phyloP scores from a whole-genome alignment of 345 rosid genomes.

The Schrenkiella parvula region DNA sequence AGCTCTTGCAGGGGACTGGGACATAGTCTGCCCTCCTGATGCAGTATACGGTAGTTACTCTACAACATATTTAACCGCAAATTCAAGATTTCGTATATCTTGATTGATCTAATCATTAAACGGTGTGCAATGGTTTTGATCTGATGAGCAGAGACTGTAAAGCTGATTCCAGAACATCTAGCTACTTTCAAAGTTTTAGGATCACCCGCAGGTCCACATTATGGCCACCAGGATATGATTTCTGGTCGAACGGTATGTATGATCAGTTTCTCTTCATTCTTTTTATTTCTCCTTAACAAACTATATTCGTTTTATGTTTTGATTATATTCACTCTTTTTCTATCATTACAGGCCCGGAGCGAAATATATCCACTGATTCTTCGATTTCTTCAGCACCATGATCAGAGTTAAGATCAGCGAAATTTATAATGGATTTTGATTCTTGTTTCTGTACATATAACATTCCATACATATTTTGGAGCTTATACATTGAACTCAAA shows the following conservation, averaged over 20 bases:
- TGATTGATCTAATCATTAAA: neutral
- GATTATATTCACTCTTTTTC: neutral
- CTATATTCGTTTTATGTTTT: neutral
- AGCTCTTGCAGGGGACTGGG: constrained; percentile 84
- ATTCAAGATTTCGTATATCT: neutral
- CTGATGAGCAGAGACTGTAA: constrained; percentile 61
- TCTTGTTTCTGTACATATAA: constrained; percentile 6
- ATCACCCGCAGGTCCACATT: constrained; percentile 74
- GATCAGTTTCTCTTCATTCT: neutral
- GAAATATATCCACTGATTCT: constrained; percentile 56
- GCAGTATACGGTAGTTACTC: constrained; percentile 69
- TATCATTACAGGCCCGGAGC: constrained; percentile 45
- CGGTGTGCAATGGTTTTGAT: neutral
- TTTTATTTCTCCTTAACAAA: neutral
- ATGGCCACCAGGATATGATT: constrained; percentile 78
- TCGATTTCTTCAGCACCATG: constrained; percentile 58
- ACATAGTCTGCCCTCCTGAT: constrained; percentile 64
- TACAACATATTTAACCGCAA: neutral
- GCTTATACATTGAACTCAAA: neutral
- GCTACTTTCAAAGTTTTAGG: constrained; percentile 64
- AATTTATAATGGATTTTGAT: neutral
- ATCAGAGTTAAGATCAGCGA: constrained; percentile 23
- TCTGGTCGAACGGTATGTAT: constrained; percentile 57
- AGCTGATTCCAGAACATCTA: constrained; percentile 55
- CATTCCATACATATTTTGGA: neutral